Evolutionary conservation across 2,329 filamentous ascomycete genomes (phyloP).

Genomic region (Xylariomycetidae sp.): DNA sequence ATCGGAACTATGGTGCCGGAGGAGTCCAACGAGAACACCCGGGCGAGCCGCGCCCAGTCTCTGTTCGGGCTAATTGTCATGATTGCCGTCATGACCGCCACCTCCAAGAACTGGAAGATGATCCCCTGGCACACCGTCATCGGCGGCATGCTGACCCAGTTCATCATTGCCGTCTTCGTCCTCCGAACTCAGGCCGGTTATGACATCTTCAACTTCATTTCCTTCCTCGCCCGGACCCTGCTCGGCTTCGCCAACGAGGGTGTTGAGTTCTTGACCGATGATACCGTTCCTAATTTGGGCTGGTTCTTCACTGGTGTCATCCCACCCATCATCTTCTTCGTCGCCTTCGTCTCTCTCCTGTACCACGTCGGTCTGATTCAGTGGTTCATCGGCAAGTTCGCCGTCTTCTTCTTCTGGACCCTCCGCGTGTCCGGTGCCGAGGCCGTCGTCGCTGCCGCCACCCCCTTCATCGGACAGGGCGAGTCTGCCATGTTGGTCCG

Average conservation of each 20-base stretch:
- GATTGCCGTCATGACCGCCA: slow-evolving; percentile 61
- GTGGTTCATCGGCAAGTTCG: slow-evolving; percentile 86
- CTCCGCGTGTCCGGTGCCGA: slow-evolving; percentile 86
- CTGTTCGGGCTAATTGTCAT: slow-evolving; percentile 74
- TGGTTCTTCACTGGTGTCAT: slow-evolving; percentile 78
- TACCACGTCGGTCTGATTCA: slow-evolving; percentile 79
- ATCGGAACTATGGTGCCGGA: slow-evolving; percentile 71
- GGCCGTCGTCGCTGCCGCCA: slow-evolving; percentile 88
- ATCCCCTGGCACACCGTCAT: slow-evolving; percentile 78
- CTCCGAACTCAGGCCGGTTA: slow-evolving; percentile 74
- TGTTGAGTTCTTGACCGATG: slow-evolving; percentile 64
- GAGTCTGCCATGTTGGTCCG: slow-evolving; percentile 91
- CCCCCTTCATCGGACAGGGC: slow-evolving; percentile 90
- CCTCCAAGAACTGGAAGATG: slow-evolving; percentile 62
- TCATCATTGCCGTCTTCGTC: slow-evolving; percentile 84
- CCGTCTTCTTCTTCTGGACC: slow-evolving; percentile 85
- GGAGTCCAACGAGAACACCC: slow-evolving; percentile 71
- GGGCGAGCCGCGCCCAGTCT: slow-evolving; percentile 74
- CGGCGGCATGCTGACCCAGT: slow-evolving; percentile 83
- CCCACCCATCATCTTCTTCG: slow-evolving; percentile 96
- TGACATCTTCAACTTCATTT: slow-evolving; percentile 90
- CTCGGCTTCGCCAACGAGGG: slow-evolving; percentile 73
- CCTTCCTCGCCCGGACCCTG: slow-evolving; percentile 65
- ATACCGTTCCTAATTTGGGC: slow-evolving; percentile 32
- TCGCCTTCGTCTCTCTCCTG: slow-evolving; percentile 81